These are phyloP conservation scores for Daldinia sp. DNA, from an alignment of 2,329 filamentous ascomycete species.

Conservation along the genomic window DNA sequence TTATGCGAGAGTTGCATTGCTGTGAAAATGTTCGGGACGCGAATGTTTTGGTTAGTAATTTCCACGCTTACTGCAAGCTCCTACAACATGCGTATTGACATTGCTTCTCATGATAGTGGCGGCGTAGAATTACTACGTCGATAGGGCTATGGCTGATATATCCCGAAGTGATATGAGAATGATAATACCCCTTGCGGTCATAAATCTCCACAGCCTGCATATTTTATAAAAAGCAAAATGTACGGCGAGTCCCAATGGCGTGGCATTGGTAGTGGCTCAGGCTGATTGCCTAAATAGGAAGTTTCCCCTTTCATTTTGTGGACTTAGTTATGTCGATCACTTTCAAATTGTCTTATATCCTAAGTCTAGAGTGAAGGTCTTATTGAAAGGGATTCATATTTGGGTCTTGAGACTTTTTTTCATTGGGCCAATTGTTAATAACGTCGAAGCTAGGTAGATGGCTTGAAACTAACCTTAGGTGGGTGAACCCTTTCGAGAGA, in stretches of 20 bases:
- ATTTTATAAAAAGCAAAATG: slow-evolving; percentile 1
- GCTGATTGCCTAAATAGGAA: slow-evolving; percentile 22
- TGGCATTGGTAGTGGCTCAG: slow-evolving; percentile 9
- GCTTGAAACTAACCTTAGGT: slow-evolving; percentile 16
- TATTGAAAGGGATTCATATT: slow-evolving; percentile 16
- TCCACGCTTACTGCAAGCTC: neutral
- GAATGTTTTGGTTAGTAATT: neutral
- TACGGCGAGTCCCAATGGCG: neutral
- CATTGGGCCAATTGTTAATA: neutral
- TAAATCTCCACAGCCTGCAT: neutral
- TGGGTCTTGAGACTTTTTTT: neutral
- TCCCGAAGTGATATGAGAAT: neutral
- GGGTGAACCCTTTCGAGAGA: slow-evolving; percentile 3
- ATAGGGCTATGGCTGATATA: neutral
- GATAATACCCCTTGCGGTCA: neutral
- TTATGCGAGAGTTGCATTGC: neutral
- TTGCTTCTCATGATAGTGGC: neutral
- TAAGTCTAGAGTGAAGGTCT: slow-evolving; percentile 18
- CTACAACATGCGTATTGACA: neutral
- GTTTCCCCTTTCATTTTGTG: slow-evolving; percentile 22
- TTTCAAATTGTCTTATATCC: slow-evolving; percentile 34
- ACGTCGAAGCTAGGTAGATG: neutral
- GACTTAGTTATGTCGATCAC: slow-evolving; percentile 31
- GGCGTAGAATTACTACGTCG: neutral
- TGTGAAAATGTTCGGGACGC: neutral